These are phyloP conservation scores for Beauveria asiatica DNA, from an alignment of 2,329 filamentous ascomycete genomes.

Conservation along the genomic window DNA sequence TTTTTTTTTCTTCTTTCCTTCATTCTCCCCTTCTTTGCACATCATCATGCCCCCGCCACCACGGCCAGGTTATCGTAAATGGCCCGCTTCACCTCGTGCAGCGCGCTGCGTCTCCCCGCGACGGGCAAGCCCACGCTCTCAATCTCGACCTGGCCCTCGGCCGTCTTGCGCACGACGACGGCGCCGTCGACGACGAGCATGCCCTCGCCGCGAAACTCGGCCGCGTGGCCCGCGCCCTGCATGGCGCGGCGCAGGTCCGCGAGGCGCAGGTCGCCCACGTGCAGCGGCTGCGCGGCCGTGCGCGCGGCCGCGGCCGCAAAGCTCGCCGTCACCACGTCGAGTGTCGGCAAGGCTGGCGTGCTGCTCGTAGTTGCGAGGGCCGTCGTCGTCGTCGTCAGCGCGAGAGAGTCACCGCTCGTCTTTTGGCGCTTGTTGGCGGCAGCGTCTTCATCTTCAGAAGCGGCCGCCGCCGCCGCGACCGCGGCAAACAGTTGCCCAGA, in stretches of 20 bases:
- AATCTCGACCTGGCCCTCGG: slow-evolving; percentile 78
- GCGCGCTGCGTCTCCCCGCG: slow-evolving; percentile 48
- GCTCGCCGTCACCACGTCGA: slow-evolving; percentile 46
- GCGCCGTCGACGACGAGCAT: slow-evolving; percentile 81
- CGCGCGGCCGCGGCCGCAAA: slow-evolving; percentile 66
- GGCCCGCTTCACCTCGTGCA: slow-evolving; percentile 79
- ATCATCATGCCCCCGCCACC: slow-evolving; percentile 59
- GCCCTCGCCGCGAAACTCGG: slow-evolving; percentile 90
- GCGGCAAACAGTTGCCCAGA: slow-evolving; percentile 56
- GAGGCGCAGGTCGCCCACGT: slow-evolving; percentile 86
- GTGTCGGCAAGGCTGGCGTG: slow-evolving; percentile 32
- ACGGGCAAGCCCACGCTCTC: slow-evolving; percentile 57
- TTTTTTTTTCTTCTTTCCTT: slow-evolving; percentile 4
- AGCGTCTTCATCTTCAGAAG: slow-evolving; percentile 40
- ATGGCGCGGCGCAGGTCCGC: slow-evolving; percentile 81
- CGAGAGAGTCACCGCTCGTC: slow-evolving; percentile 28
- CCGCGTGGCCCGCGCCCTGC: slow-evolving; percentile 71
- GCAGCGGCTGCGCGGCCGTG: slow-evolving; percentile 75
- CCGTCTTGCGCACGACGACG: slow-evolving; percentile 82
- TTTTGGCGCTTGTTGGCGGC: slow-evolving; percentile 41
- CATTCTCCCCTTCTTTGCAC: slow-evolving; percentile 19
- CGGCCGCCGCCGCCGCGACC: slow-evolving; percentile 21
- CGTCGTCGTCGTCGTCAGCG: slow-evolving; percentile 17
- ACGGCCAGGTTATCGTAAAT: slow-evolving; percentile 94
- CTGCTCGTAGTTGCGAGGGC: not conserved